phyloP scores from a whole-genome alignment of 2,329 filamentous ascomycete genomes.

The Xylaria sp. region DNA sequence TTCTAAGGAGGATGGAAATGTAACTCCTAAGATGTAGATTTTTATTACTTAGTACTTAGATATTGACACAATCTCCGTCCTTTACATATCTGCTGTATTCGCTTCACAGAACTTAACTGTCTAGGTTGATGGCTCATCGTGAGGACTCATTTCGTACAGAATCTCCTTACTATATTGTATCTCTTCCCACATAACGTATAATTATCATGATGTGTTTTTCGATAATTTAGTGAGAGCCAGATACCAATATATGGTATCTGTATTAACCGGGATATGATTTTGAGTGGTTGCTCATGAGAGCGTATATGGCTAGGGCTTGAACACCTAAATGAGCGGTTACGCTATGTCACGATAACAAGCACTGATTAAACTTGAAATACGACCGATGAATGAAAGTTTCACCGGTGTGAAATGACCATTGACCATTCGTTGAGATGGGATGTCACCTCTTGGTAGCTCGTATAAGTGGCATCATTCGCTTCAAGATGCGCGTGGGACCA shows the following conservation, averaged over 20 bases:
- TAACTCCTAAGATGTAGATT: slow-evolving; percentile 43
- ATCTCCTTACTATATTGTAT: not conserved
- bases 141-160: not conserved
- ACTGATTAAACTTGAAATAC: not conserved
- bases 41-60: not conserved
- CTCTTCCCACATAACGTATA: not conserved
- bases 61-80: not conserved
- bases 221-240: not conserved
- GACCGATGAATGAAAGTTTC: slow-evolving; percentile 2
- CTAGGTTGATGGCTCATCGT: not conserved
- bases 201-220: not conserved
- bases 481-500: not conserved
- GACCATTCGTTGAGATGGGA: not conserved
- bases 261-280: not conserved
- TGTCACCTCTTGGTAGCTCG: not conserved
- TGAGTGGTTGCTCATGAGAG: not conserved
- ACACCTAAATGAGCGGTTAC: not conserved
- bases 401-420: not conserved
- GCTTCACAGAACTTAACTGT: not conserved
- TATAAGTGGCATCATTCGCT: not conserved
- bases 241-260: not conserved
- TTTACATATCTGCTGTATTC: not conserved
- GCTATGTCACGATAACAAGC: not conserved
- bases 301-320: not conserved
- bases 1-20: slow-evolving; percentile 44